Evolutionary conservation across 2,329 filamentous ascomycete genomes (phyloP).

Genomic region (Diaporthe amygdali): DNA sequence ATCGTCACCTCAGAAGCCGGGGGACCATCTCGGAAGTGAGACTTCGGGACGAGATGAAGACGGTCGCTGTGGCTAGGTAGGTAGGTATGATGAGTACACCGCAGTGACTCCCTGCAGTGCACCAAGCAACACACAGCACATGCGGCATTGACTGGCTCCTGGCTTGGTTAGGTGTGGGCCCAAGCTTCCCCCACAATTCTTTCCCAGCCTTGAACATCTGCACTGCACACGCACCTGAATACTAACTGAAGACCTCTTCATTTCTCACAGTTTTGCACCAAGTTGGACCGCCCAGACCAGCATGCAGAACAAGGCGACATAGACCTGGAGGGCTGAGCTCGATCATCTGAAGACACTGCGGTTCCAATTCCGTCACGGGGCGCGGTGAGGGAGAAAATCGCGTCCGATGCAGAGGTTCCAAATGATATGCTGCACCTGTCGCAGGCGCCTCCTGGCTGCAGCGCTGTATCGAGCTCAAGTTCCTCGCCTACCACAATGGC

Average conservation of each 20-base stretch:
- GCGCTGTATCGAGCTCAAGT: constrained; percentile 27
- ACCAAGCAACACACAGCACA: neutral
- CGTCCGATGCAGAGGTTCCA: constrained; percentile 1
- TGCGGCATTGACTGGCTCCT: neutral
- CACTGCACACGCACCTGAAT: neutral
- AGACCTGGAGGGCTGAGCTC: neutral
- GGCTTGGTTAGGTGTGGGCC: neutral
- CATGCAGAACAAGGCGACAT: neutral
- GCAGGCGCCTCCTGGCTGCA: constrained; percentile 14
- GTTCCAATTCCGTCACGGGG: neutral
- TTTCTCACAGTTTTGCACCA: neutral
- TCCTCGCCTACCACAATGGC: constrained; percentile 16
- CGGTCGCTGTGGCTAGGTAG: neutral
- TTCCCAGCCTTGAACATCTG: neutral
- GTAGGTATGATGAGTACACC: neutral
- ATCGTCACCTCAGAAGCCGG: neutral
- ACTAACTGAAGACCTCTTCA: neutral
- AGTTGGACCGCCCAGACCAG: neutral
- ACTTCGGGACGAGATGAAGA: neutral
- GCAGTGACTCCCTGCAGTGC: neutral
- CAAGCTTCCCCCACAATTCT: neutral
- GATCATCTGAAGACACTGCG: neutral
- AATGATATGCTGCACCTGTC: constrained; percentile 16
- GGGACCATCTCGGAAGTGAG: neutral
- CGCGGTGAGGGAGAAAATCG: neutral